Base-by-base conservation (phyloP, 495 filamentous ascomycete genomes). In the Talaromyces borbonicus region DNA sequence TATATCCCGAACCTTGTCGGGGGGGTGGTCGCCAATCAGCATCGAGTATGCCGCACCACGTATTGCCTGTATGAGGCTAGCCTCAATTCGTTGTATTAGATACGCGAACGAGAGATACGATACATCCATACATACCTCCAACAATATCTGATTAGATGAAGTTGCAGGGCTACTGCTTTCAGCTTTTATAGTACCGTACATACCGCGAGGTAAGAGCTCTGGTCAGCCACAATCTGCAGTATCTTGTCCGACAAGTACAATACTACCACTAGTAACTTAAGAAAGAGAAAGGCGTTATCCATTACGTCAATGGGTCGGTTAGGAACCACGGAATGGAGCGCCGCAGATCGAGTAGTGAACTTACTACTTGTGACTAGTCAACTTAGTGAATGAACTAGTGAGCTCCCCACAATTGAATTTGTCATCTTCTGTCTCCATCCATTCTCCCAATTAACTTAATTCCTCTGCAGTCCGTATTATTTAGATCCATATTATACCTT, bases 231-330 rank as follows among this genome's bases (percentile, higher is more conserved):
- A n/a, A n/a, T n/a, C n/a, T n/a, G n/a, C n/a, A n/a, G n/a, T n/a
- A n/a, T n/a, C n/a, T n/a, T n/a, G n/a, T n/a, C n/a, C n/a, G n/a
- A n/a, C n/a, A n/a, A n/a, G n/a, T n/a, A n/a, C n/a, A n/a, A n/a
- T n/a, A n/a, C n/a, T n/a, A n/a, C n/a, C n/a, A 20, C 35, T 12
- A 23, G 35, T 38, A 38, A 38, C n/a, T 38, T 38, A 38, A 5
- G 5, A 12, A 38, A 4, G 5, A 8, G 35, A n/a, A n/a, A n/a
- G n/a, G n/a, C n/a, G n/a, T n/a, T n/a, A n/a, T n/a, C 15, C 0
- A 38, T 22, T 38, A 38, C 35, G 35, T 38, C 35, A 38, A 18
- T 12, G 31, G 31, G n/a, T 33, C n/a, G 33, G 18, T 20, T 9
- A 20, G 16, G 5, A 3, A 16, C 32, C 14, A 36, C 5, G 5